Percentiles rank a stretch among this genome's conserved stretches.
phyloP scores from a whole-genome alignment of 495 filamentous ascomycete species.

The Tricharina praecox region DNA sequence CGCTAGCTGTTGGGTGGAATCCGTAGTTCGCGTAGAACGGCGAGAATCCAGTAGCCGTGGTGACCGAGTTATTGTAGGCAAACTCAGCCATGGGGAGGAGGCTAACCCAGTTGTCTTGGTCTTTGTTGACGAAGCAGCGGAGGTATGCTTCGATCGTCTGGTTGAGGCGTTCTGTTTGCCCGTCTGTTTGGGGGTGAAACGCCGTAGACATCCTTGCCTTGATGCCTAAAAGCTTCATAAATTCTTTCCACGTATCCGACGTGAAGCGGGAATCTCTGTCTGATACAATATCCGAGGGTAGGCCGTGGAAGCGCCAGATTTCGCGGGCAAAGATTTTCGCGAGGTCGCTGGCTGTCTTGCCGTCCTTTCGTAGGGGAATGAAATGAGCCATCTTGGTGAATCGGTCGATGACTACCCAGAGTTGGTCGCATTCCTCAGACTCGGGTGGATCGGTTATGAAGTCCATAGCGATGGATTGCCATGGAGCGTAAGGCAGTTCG shows the following conservation, averaged over 20 bases:
- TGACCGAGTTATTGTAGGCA: constrained; percentile 3
- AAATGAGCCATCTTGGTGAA: constrained; percentile 17
- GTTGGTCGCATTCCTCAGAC: neutral
- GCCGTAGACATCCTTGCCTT: neutral
- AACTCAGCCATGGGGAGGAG: constrained; percentile 4
- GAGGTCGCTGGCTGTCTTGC: neutral
- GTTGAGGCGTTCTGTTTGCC: neutral
- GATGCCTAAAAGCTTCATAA: constrained; percentile 1
- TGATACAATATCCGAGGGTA: constrained; percentile 8
- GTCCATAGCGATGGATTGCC: constrained; percentile 11
- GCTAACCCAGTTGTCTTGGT: constrained; percentile 4
- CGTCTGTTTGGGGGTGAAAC: constrained; percentile 5
- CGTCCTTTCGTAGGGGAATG: neutral
- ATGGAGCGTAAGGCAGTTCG: neutral
- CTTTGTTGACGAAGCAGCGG: constrained; percentile 1
- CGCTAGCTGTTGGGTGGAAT: neutral
- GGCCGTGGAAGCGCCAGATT: constrained; percentile 1
- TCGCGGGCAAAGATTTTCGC: neutral
- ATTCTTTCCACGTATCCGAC: constrained; percentile 1
- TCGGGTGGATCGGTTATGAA: constrained; percentile 7
- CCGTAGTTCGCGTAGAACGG: constrained; percentile 6
- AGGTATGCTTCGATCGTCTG: constrained; percentile 1
- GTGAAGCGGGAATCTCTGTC: constrained; percentile 7
- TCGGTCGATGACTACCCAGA: constrained; percentile 6
- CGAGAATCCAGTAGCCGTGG: neutral